Evolutionary conservation across 2,329 filamentous ascomycete species (phyloP).

Genomic region (Claviceps sp.): DNA sequence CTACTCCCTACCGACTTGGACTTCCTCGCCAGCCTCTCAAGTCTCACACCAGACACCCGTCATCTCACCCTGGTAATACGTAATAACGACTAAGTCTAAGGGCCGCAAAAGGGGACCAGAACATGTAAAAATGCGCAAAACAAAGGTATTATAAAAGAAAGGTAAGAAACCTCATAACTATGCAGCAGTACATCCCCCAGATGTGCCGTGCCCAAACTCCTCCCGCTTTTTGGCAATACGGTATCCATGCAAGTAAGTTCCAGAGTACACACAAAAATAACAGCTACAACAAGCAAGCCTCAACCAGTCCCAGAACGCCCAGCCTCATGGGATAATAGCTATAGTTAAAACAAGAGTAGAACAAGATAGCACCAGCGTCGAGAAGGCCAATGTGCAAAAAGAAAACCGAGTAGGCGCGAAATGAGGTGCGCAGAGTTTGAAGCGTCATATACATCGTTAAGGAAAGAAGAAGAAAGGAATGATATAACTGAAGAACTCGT

Average conservation of each 20-base stretch:
- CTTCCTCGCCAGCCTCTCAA: neutral
- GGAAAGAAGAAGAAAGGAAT: neutral
- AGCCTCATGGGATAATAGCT: slow-evolving; percentile 3
- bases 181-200: slow-evolving; percentile 3
- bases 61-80: neutral
- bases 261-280: slow-evolving; percentile 2
- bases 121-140: neutral
- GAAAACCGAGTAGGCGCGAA: neutral
- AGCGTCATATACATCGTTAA: slow-evolving; percentile 8
- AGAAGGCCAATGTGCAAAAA: neutral
- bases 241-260: slow-evolving; percentile 1
- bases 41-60: neutral
- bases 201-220: slow-evolving; percentile 4
- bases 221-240: slow-evolving; percentile 1
- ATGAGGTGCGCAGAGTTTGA: too few relatives aligned
- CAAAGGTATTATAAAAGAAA: neutral
- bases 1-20: too few relatives aligned
- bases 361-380: neutral
- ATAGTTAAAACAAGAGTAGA: neutral
- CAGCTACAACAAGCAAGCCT: neutral
- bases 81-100: neutral
- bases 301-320: slow-evolving; percentile 12
- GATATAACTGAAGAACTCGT: neutral
- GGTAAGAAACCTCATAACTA: neutral
- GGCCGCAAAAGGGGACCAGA: too few relatives aligned